Evolutionary conservation across 1,284 basidiomycete species (phyloP).

Genomic region (Leccinum cinnamomeum): DNA sequence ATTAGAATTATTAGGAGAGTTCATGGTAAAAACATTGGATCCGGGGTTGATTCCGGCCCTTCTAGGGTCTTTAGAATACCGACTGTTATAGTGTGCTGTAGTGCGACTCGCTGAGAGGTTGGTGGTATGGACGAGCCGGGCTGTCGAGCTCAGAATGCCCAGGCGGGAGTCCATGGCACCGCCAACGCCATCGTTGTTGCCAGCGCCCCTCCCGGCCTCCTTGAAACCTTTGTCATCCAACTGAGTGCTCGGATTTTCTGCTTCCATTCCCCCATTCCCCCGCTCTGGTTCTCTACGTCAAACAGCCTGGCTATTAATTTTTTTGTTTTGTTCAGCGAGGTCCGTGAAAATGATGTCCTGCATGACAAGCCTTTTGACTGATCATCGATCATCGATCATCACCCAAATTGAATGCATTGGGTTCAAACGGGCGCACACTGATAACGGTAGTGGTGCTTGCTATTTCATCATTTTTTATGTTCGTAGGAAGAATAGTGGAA

Average conservation of each 20-base stretch:
- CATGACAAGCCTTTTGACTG: not conserved
- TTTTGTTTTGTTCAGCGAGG: not conserved
- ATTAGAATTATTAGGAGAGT: no score
- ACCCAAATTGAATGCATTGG: not conserved
- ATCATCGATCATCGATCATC: not conserved
- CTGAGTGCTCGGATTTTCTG: no score
- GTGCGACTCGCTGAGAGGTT: not conserved
- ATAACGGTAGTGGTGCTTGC: not conserved
- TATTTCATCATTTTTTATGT: not conserved
- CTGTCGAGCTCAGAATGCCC: not conserved
- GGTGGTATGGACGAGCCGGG: not conserved
- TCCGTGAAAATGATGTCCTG: not conserved
- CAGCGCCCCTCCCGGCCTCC: not conserved
- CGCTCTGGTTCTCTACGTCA: not conserved
- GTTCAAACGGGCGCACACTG: not conserved
- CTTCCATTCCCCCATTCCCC: no score
- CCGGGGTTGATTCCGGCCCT: not conserved
- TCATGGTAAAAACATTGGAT: not conserved
- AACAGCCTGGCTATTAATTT: not conserved
- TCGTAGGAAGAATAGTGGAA: not conserved
- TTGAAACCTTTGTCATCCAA: not conserved
- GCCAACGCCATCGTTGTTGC: not conserved
- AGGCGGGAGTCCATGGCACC: not conserved
- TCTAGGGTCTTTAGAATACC: not conserved
- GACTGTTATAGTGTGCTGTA: not conserved